These are phyloP conservation scores for Leucocoprinus leucothites DNA, from an alignment of 768 basidiomycete species.

Conservation along the genomic window DNA sequence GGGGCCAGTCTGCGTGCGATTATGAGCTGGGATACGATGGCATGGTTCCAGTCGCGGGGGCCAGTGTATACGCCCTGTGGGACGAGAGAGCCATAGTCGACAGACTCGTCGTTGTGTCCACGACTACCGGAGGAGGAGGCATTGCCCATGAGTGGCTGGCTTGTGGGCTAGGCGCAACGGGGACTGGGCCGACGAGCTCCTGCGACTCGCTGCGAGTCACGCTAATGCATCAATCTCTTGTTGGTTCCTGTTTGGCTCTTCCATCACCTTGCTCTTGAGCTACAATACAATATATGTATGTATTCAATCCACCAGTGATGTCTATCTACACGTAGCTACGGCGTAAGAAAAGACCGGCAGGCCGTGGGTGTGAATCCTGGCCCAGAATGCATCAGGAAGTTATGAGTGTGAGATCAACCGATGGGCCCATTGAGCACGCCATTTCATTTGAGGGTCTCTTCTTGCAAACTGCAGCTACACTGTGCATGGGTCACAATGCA, in stretches of 20 bases:
- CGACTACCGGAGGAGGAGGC: conserved; percentile 73
- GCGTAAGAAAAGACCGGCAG: neutral
- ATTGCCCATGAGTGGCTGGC: conserved; percentile 69
- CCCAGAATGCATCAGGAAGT: conserved; percentile 2
- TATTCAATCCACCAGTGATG: too few species aligned
- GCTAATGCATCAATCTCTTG: conserved; percentile 26
- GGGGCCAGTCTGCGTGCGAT: conserved; percentile 86
- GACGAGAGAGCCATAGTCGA: conserved; percentile 77
- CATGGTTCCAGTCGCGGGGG: conserved; percentile 85
- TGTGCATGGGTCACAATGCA: too few species aligned
- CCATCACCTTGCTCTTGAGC: too few species aligned
- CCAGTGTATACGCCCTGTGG: conserved; percentile 89
- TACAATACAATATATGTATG: too few species aligned
- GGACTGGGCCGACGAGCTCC: conserved; percentile 13
- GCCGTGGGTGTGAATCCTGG: neutral
- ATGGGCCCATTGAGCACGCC: conserved; percentile 26
- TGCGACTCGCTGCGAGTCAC: too few species aligned
- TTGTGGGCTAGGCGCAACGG: neutral
- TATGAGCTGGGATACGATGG: conserved; percentile 84
- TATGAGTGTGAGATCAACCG: conserved; percentile 24
- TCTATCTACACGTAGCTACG: neutral
- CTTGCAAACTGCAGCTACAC: too few species aligned
- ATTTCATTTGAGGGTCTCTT: too few species aligned
- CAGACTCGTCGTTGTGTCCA: conserved; percentile 73
- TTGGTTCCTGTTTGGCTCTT: conserved; percentile 39